Evolutionary conservation across 2,329 filamentous ascomycete genomes (phyloP).

Genomic region (Alternaria metachromatica): DNA sequence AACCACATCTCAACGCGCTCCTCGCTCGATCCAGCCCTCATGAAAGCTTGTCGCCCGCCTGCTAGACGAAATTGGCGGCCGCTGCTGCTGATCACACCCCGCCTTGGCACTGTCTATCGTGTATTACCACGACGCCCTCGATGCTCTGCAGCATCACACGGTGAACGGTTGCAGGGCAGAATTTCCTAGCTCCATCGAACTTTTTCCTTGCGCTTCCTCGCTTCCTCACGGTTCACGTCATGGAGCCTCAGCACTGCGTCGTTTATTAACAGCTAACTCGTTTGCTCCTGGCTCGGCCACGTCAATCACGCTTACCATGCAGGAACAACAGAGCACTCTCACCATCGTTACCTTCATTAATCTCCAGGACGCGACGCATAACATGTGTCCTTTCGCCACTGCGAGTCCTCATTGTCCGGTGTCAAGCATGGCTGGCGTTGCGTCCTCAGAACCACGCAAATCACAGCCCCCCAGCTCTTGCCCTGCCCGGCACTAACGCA

Average conservation of each 20-base stretch:
- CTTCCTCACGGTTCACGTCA: conserved; percentile 20
- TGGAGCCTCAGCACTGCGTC: conserved; percentile 19
- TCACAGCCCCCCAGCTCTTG: conserved; percentile 30
- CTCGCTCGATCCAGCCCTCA: neutral
- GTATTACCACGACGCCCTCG: neutral
- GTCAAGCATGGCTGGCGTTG: conserved; percentile 28
- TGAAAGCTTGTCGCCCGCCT: neutral
- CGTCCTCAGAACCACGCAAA: conserved; percentile 23
- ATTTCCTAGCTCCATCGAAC: conserved; percentile 20
- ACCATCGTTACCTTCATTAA: conserved; percentile 36
- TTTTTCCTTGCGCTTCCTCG: conserved; percentile 13
- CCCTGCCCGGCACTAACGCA: conserved; percentile 20
- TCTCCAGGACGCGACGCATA: conserved; percentile 29
- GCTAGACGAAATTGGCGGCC: neutral
- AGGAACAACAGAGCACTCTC: conserved; percentile 46
- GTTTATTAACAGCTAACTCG: conserved; percentile 18
- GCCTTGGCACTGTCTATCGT: conserved; percentile 10
- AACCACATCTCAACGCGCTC: neutral
- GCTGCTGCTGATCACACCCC: conserved; percentile 17
- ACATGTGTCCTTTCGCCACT: conserved; percentile 39
- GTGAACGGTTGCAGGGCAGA: conserved; percentile 27
- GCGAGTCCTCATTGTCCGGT: conserved; percentile 15
- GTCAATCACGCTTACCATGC: conserved; percentile 44
- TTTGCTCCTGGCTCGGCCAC: conserved; percentile 38
- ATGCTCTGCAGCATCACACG: conserved; percentile 1